Conservation (phyloP, 1,139 yeast species). For the Nadsonia starkeyi-henricii region DNA sequence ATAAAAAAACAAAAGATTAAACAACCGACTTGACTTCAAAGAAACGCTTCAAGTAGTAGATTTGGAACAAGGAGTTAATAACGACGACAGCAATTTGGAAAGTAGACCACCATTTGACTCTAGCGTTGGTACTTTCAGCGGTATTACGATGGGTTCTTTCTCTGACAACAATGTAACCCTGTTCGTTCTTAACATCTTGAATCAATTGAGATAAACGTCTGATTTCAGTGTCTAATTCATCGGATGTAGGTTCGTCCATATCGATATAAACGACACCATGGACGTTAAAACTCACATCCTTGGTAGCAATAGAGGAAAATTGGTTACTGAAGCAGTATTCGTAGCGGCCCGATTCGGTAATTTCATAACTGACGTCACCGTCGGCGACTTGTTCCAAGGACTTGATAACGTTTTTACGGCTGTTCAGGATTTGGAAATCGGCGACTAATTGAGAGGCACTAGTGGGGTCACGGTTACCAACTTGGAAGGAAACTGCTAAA, state of each 20-base stretch:
- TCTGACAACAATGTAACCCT: conserved; percentile 79
- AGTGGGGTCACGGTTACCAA: conserved; percentile 76
- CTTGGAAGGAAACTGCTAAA: conserved; percentile 81
- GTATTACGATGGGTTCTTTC: conserved; percentile 98
- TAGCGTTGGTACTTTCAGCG: conserved; percentile 90
- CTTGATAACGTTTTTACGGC: conserved; percentile 41
- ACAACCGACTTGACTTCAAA: conserved; percentile 89
- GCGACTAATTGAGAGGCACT: conserved; percentile 64
- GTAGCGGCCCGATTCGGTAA: conserved; percentile 58
- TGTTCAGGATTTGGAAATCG: conserved; percentile 56
- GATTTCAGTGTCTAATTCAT: conserved; percentile 77
- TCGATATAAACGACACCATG: conserved; percentile 88
- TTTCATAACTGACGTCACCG: conserved; percentile 63
- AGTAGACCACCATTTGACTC: conserved; percentile 97
- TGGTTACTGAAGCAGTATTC: conserved; percentile 89
- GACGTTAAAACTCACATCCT: conserved; percentile 90
- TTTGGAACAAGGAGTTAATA: conserved; percentile 80
- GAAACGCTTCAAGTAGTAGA: conserved; percentile 83
- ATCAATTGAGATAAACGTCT: conserved; percentile 63
- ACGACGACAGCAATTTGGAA: conserved; percentile 82
- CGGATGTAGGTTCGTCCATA: conserved; percentile 65
- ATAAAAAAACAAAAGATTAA: too few species aligned
- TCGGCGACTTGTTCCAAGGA: conserved; percentile 50
- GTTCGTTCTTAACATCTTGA: conserved; percentile 78
- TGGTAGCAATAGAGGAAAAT: conserved; percentile 52